Base-by-base conservation (phyloP, 1,284 basidiomycete species). In the Irpex sp. region DNA sequence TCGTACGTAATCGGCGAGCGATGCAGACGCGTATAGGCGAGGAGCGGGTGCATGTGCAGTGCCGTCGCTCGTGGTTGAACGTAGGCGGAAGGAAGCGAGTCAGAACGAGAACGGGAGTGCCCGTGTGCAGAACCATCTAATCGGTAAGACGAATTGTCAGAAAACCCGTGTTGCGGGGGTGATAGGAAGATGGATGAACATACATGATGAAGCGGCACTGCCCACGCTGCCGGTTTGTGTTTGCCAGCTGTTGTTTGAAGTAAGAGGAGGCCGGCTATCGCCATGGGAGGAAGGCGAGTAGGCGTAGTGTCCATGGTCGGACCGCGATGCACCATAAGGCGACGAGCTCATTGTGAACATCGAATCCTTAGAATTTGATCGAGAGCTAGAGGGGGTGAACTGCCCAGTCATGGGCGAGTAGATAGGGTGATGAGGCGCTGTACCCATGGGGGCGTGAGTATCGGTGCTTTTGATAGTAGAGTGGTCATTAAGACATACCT, bases 1-100 rank as follows among this genome's bases (percentile, higher is more conserved):
- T 90, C 86, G 74, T 86, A 89, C 38, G 81, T 81, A 64, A 89
- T 82, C 52, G 85, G 85, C 0, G 86, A 81, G 64, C 77, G 81
- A 67, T 82, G 82, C 26, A 82, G 75, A 61, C 79, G 80, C 38
- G 80, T 82, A 65, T 81, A 78, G 4, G 85, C 84, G 59, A 89
- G 80, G 0, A 89, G 73, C 5, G 87, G 85, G 69, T 88, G 85
- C 81, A 88, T 84, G 70, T 85, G 79, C 36, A 85, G 69, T n/a
- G 75, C 74, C 5, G 72, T 68, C 49, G 75, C 73, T 40, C 76
- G 76, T 73, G 79, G 73, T 74, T 78, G 73, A 72, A 72, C 70
- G 72, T 76, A 81, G 68, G 67, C 66, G 59, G 57, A 69, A 40
- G 75, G 70, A 63, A 71, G 63, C n/a, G 71, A 64, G 56, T 66